These are phyloP conservation scores for Boletus coccyginus DNA, from an alignment of 768 basidiomycete genomes.

Conservation along the genomic window DNA sequence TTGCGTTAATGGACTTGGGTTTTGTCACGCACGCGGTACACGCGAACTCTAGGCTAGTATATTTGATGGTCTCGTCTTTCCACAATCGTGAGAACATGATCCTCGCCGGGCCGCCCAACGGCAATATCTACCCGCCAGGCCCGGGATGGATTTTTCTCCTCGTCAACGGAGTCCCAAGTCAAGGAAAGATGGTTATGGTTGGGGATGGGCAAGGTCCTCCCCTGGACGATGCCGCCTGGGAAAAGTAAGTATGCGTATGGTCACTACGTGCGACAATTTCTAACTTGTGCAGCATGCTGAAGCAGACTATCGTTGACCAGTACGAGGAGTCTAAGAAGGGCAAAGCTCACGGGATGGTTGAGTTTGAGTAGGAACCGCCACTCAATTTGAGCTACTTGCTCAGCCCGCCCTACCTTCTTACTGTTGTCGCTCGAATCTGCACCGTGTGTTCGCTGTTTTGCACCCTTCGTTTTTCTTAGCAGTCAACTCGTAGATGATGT, in stretches of 20 bases:
- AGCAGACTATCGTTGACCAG: conserved; percentile 48
- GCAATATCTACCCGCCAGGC: conserved; percentile 72
- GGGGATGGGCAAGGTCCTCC: conserved; percentile 63
- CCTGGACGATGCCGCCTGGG: conserved; percentile 51
- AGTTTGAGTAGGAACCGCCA: conserved; percentile 4
- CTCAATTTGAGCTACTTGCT: no score
- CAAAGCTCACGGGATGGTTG: conserved; percentile 17
- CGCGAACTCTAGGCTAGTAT: conserved; percentile 73
- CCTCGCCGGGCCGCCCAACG: conserved; percentile 63
- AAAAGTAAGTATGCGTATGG: conserved; percentile 47
- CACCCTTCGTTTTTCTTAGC: conserved; percentile 1
- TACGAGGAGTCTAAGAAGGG: conserved; percentile 39
- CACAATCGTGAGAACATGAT: conserved; percentile 46
- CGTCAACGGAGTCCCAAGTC: conserved; percentile 62
- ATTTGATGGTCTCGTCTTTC: conserved; percentile 47
- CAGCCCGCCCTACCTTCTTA: neutral
- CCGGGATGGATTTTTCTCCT: conserved; percentile 77
- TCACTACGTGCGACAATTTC: neutral
- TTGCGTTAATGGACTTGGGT: conserved; percentile 79
- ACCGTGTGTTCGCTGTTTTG: neutral
- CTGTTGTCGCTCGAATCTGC: neutral
- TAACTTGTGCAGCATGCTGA: conserved; percentile 41
- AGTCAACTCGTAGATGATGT: conserved; percentile 10
- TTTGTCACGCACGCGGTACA: conserved; percentile 77
- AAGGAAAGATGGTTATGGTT: conserved; percentile 61